Evolutionary conservation across 768 basidiomycete genomes (phyloP).

Genomic region (Boletus pseudo-olivaceus): DNA sequence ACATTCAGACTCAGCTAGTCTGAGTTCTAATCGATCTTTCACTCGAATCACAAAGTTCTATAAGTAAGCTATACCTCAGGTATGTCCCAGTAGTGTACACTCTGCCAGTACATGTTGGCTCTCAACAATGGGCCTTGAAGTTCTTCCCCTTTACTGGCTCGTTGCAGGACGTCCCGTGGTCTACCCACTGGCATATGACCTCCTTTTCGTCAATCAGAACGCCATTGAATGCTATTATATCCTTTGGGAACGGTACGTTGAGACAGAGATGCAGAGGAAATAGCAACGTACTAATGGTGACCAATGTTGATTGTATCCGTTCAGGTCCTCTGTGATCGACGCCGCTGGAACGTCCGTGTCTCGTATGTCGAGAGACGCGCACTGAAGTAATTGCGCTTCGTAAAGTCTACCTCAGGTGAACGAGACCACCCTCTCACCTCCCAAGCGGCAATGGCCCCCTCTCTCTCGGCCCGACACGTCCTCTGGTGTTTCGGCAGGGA

Average conservation of each 20-base stretch:
- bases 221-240: neutral
- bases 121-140: neutral
- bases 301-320: neutral
- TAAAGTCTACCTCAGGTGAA: neutral
- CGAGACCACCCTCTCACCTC: neutral
- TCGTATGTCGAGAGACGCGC: too few relatives aligned
- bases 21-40: too few relatives aligned
- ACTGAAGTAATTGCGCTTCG: neutral
- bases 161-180: neutral
- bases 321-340: neutral
- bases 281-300: neutral
- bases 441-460: neutral
- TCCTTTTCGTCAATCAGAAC: neutral
- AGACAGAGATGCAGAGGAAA: neutral
- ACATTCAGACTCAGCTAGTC: too few relatives aligned
- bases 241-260: neutral
- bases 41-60: too few relatives aligned
- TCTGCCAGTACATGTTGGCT: too few relatives aligned
- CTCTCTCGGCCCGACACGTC: neutral
- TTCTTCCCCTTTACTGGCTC: neutral
- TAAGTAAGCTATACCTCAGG: too few relatives aligned
- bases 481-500: neutral
- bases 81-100: too few relatives aligned
- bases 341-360: neutral
- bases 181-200: constrained; percentile 4